Percentiles rank a stretch among this genome's conserved stretches.
Conservation (phyloP, 2,329 filamentous ascomycete genomes). For the Proliferodiscus dingleyae region DNA sequence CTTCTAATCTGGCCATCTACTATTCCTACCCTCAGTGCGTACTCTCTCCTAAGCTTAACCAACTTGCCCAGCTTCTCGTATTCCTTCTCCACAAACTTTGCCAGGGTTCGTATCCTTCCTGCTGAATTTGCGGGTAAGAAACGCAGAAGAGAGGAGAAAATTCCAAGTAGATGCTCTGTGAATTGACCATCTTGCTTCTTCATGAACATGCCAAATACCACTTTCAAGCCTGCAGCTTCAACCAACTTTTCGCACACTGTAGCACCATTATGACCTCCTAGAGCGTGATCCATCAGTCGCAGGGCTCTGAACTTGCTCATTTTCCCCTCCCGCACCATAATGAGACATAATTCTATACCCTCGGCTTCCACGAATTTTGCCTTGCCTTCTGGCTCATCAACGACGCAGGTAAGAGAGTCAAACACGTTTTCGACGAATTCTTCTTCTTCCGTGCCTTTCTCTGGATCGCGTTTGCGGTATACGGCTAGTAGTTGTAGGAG, state of each 20-base stretch:
- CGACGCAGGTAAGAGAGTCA: slow-evolving; percentile 75
- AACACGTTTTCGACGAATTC: slow-evolving; percentile 95
- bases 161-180: slow-evolving; percentile 75
- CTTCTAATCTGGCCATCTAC: slow-evolving; percentile 60
- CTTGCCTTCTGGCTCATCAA: slow-evolving; percentile 72
- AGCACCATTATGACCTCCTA: slow-evolving; percentile 50
- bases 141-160: slow-evolving; percentile 79
- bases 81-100: slow-evolving; percentile 93
- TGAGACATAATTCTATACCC: slow-evolving; percentile 82
- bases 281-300: slow-evolving; percentile 78
- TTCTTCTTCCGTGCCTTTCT: slow-evolving; percentile 81
- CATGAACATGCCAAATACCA: slow-evolving; percentile 81
- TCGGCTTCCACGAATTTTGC: slow-evolving; percentile 80
- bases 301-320: slow-evolving; percentile 74
- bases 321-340: slow-evolving; percentile 88
- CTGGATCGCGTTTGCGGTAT: slow-evolving; percentile 82
- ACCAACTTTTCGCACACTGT: slow-evolving; percentile 72
- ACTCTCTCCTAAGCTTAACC: slow-evolving; percentile 66
- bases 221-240: slow-evolving; percentile 79
- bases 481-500: slow-evolving; percentile 78
- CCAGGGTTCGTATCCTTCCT: slow-evolving; percentile 74
- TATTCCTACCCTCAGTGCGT: slow-evolving; percentile 54
- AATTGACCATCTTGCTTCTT: slow-evolving; percentile 66
- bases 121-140: slow-evolving; percentile 72
- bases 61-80: slow-evolving; percentile 80